Base-by-base conservation (phyloP, 1,139 yeast species). In the Lizanozyma gosingica region DNA sequence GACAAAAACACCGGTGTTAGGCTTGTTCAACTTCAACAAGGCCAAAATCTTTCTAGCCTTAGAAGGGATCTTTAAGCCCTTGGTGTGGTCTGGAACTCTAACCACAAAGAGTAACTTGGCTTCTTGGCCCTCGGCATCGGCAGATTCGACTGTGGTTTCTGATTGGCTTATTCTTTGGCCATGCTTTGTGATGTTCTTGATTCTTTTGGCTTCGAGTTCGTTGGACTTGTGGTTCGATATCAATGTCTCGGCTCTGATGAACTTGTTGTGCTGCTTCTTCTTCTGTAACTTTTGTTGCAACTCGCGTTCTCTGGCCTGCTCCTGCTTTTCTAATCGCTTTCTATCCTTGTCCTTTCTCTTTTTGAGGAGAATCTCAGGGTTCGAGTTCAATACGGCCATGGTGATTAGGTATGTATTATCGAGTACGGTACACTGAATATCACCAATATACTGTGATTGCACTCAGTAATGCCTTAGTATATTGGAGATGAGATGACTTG, bases 331-430 rank as follows among this genome's bases (percentile, higher is more conserved):
- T 44, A 82, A 54, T 57, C 88, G 74, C 52, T 80, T 68, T 58
- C 83, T 69, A 56, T 83, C 90, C 46, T 80, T 83, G 56, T 82
- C 77, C 65, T 83, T 83, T 63, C 94, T 77, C 67, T 83, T 83
- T 55, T 80, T 78, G 50, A 83, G 70, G 52, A 83, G 76, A 43
- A 83, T 71, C 57, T 83, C 92, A 35, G 92, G 92, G 57, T 80
- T 82, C 18, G 83, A 73, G 57, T 81, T 79, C 43, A 81, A 63
- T 39, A 74, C 62, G 43, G 74, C 78, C 75, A 70, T 70, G 22
- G 36, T 37, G 14, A 4, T 4, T 37, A 15, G 6, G 29, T 22
- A 22, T 22, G 29, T 22, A 22, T 22, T n/a, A n/a, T n/a, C n/a
- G n/a, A n/a, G n/a, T n/a, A n/a, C n/a, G n/a, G n/a, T n/a, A n/a